phyloP scores from a whole-genome alignment of 345 rosid species.

The Brassica juncea region DNA sequence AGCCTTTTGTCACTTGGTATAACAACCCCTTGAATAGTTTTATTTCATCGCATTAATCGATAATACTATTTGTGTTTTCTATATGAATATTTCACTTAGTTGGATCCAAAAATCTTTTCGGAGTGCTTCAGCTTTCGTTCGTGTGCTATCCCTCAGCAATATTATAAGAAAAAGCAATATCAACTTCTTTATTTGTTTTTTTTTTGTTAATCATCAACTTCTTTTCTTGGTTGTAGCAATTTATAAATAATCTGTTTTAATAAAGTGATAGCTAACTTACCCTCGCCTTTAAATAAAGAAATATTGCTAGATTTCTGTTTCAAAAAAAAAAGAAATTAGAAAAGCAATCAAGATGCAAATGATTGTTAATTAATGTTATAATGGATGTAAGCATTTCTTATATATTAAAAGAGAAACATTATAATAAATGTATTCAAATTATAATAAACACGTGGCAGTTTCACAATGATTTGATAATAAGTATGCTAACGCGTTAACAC shows the following conservation, averaged over 20 bases:
- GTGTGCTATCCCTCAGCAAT: conserved; percentile 13
- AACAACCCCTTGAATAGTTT: background rate
- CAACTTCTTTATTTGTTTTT: background rate
- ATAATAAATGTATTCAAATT: too few species aligned
- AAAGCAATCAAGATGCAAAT: background rate
- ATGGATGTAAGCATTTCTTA: background rate
- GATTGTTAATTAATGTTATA: background rate
- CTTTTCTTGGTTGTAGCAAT: background rate
- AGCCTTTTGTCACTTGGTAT: conserved; percentile 14
- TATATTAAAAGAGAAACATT: too few species aligned
- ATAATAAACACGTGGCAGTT: too few species aligned
- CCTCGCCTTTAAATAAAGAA: background rate
- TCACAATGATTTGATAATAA: too few species aligned
- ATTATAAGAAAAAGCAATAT: conserved; percentile 10
- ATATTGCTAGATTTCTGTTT: background rate
- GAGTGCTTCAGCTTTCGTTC: conserved; percentile 18
- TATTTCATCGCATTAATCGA: background rate
- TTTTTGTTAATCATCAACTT: background rate
- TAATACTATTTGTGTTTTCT: background rate
- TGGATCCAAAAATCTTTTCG: background rate
- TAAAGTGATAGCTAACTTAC: conserved; percentile 4
- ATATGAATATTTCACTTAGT: background rate
- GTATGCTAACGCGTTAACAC: too few species aligned
- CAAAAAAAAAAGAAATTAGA: background rate
- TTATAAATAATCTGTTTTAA: background rate